phyloP scores from a whole-genome alignment of 1,139 yeast genomes.

The Candida tunisiensis region DNA sequence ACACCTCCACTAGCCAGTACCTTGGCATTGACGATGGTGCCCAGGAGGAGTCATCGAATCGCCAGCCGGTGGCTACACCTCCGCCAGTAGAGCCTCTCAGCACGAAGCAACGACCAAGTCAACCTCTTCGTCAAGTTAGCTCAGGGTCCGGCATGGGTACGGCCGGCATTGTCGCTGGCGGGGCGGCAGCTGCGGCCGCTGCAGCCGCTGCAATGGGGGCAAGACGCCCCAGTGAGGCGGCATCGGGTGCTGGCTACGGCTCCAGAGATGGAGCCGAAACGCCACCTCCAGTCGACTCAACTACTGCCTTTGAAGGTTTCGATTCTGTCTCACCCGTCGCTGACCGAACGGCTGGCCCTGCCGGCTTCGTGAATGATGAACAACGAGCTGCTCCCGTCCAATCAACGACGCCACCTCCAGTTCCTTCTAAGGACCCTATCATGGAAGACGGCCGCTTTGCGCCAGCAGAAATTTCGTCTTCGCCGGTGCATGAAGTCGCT shows the following conservation, averaged over 20 bases:
- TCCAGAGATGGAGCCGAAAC: neutral
- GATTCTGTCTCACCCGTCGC: too few relatives aligned
- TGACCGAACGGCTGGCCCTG: too few relatives aligned
- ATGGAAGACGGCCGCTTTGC: too few relatives aligned
- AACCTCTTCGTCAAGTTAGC: constrained; percentile 2
- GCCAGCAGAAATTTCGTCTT: too few relatives aligned
- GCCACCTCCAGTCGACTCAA: constrained; percentile 1
- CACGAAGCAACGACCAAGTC: constrained; percentile 1
- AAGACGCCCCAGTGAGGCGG: neutral
- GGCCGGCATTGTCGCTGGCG: constrained; percentile 1
- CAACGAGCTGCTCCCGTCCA: too few relatives aligned
- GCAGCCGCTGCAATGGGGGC: neutral
- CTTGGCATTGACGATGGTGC: neutral
- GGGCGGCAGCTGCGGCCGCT: constrained; percentile 2
- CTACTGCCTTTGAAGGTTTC: too few relatives aligned
- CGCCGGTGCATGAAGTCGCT: too few relatives aligned
- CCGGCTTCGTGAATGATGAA: too few relatives aligned
- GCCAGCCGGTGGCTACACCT: neutral
- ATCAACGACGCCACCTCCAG: too few relatives aligned
- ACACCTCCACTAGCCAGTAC: constrained; percentile 13
- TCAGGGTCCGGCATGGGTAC: neutral
- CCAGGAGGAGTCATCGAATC: neutral
- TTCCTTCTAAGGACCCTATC: too few relatives aligned
- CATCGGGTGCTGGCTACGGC: neutral
- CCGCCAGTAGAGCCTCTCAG: neutral